Evolutionary conservation across 2,329 filamentous ascomycete species (phyloP).

Genomic region (Aspergillus clavatus): DNA sequence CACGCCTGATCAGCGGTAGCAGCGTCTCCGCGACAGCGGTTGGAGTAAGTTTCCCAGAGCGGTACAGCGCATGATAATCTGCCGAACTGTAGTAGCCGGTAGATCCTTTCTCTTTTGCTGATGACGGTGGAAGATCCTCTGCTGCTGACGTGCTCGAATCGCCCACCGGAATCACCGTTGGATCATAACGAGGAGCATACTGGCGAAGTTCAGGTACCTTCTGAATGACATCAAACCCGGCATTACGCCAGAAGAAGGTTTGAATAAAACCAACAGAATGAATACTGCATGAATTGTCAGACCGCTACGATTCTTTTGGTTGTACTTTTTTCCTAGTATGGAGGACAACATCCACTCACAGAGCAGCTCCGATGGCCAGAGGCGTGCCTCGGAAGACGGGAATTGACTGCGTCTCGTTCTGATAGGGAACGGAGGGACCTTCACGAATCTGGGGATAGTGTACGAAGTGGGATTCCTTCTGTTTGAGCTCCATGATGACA

Average conservation of each 20-base stretch:
- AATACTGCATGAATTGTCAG: slow-evolving; percentile 42
- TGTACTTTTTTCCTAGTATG: neutral
- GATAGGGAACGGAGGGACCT: slow-evolving; percentile 42
- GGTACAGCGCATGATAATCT: slow-evolving; percentile 75
- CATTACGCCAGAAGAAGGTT: slow-evolving; percentile 65
- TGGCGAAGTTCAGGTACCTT: slow-evolving; percentile 52
- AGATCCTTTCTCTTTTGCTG: slow-evolving; percentile 32
- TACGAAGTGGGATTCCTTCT: slow-evolving; percentile 21
- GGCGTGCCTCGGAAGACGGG: slow-evolving; percentile 64
- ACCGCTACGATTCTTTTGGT: slow-evolving; percentile 1
- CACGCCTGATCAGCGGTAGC: slow-evolving; percentile 64
- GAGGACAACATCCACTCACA: slow-evolving; percentile 51
- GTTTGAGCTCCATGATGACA: slow-evolving; percentile 18
- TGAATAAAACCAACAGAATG: slow-evolving; percentile 58
- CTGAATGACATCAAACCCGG: slow-evolving; percentile 58
- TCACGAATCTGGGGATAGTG: slow-evolving; percentile 37
- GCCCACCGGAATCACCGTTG: slow-evolving; percentile 50
- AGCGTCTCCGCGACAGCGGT: slow-evolving; percentile 66
- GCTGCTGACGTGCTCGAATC: slow-evolving; percentile 13
- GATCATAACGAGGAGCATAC: slow-evolving; percentile 52
- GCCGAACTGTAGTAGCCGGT: slow-evolving; percentile 61
- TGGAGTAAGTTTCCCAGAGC: slow-evolving; percentile 65
- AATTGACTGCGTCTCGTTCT: slow-evolving; percentile 55
- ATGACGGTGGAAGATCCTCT: slow-evolving; percentile 23
- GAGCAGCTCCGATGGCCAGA: slow-evolving; percentile 56